These are phyloP conservation scores for Daldinia loculata DNA, from an alignment of 495 filamentous ascomycete species.

Conservation along the genomic window DNA sequence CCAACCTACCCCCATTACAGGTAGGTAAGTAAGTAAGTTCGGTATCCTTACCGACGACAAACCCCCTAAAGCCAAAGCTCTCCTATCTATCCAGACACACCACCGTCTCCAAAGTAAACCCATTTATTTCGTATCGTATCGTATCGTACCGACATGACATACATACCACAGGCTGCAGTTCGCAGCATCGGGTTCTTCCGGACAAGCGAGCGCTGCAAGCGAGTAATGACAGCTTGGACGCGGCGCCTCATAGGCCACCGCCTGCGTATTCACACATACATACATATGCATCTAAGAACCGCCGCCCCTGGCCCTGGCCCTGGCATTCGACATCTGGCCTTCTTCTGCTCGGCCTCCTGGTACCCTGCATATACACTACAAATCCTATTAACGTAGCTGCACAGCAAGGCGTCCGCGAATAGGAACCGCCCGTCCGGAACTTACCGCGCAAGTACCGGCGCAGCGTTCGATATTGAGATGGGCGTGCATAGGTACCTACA, in stretches of 20 bases:
- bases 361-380: neutral
- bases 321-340: neutral
- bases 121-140: too few species aligned
- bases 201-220: neutral
- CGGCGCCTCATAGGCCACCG: too few species aligned
- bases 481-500: neutral
- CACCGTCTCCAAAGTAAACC: too few species aligned
- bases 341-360: neutral
- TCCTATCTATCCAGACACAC: too few species aligned
- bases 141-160: too few species aligned
- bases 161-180: neutral
- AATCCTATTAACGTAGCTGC: neutral
- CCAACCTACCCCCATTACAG: too few species aligned
- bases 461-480: conserved; percentile 8
- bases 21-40: too few species aligned
- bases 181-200: conserved; percentile 15
- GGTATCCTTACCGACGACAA: too few species aligned
- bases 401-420: neutral
- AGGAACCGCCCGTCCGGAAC: neutral
- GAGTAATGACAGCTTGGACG: neutral
- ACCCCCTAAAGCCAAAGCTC: too few species aligned
- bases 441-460: neutral
- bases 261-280: too few species aligned
- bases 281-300: neutral
- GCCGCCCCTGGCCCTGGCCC: neutral